Evolutionary conservation across 164 flowering plant genomes (phyloP).

Genomic region (Vitis riparia): DNA sequence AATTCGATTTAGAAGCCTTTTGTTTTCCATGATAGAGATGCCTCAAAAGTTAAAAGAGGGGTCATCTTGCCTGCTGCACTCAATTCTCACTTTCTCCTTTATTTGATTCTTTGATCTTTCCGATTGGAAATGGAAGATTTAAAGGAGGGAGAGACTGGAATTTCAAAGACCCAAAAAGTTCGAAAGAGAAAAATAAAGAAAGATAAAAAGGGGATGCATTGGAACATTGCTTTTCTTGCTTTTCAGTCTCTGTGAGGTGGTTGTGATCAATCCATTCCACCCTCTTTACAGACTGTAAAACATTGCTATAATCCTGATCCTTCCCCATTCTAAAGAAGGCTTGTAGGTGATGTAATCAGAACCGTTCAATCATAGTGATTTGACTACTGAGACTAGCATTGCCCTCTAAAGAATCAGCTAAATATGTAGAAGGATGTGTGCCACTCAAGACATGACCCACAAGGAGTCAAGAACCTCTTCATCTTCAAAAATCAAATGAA

Average conservation of each 20-base stretch:
- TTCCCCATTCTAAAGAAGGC: too few relatives aligned
- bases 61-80: not conserved
- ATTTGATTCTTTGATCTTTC: not conserved
- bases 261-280: not conserved
- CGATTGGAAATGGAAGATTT: not conserved
- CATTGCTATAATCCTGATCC: too few relatives aligned
- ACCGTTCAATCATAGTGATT: too few relatives aligned
- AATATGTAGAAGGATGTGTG: too few relatives aligned
- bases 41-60: slow-evolving; percentile 4
- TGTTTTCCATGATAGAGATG: slow-evolving; percentile 2
- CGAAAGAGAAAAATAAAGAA: not conserved
- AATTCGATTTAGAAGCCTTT: too few relatives aligned
- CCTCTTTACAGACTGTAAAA: too few relatives aligned
- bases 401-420: too few relatives aligned
- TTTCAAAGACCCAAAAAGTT: not conserved
- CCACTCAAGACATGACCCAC: too few relatives aligned
- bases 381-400: too few relatives aligned
- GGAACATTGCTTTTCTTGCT: not conserved
- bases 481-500: too few relatives aligned
- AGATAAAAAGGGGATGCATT: not conserved
- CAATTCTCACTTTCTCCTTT: not conserved
- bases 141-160: not conserved
- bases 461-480: too few relatives aligned
- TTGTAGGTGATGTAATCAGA: too few relatives aligned
- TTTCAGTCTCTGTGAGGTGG: not conserved